Conservation (phyloP, 23 red algal genomes). For the Cyanidioschyzon merolae region DNA sequence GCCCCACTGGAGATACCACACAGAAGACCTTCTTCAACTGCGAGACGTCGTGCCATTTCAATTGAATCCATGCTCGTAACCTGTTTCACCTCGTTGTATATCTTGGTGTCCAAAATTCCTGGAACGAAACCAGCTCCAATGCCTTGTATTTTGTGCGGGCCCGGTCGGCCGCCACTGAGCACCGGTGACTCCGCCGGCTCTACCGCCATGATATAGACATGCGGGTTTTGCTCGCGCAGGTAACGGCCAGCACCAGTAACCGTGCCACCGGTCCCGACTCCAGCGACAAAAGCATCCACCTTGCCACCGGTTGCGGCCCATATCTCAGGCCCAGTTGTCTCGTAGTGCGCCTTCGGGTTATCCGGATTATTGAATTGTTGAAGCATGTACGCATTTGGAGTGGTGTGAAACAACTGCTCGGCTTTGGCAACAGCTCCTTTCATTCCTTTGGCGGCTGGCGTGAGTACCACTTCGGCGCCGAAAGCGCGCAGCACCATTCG, state of each 20-base stretch:
- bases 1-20: conserved; percentile 75
- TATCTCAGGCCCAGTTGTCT: conserved; percentile 86
- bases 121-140: conserved; percentile 93
- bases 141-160: conserved; percentile 92
- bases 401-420: conserved; percentile 53
- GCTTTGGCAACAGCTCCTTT: conserved; percentile 83
- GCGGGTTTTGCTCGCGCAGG: conserved; percentile 67
- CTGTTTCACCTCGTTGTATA: conserved; percentile 78
- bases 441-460: conserved; percentile 82
- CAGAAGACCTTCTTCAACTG: conserved; percentile 73
- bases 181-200: conserved; percentile 76
- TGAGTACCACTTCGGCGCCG: conserved; percentile 75
- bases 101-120: conserved; percentile 63
- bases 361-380: conserved; percentile 91
- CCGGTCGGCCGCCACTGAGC: conserved; percentile 70
- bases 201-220: conserved; percentile 74
- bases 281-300: conserved; percentile 57
- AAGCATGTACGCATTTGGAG: conserved; percentile 64
- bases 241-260: conserved; percentile 79
- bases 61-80: conserved; percentile 46
- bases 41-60: conserved; percentile 73
- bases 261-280: conserved; percentile 79
- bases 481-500: conserved; percentile 81
- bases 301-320: conserved; percentile 12
- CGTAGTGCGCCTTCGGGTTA: conserved; percentile 91